Conservation (phyloP, 1,284 basidiomycete genomes). For the Lentinula novae-zelandiae region DNA sequence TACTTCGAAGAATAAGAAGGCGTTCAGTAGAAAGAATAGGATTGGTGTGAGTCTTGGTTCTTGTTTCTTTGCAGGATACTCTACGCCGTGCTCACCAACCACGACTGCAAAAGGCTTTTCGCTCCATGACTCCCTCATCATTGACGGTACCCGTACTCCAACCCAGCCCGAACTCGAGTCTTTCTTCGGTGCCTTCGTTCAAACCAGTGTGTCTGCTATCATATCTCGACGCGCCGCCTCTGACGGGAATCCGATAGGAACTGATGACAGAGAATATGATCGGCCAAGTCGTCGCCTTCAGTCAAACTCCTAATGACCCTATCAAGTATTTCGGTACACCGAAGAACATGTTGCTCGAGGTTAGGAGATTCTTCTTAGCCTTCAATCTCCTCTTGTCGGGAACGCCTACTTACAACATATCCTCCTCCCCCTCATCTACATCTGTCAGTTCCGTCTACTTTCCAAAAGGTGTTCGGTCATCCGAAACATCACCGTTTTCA, state of each 20-base stretch:
- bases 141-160: slow-evolving; percentile 34
- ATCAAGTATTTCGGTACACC: slow-evolving; percentile 63
- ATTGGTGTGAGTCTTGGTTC: slow-evolving; percentile 19
- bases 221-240: neutral
- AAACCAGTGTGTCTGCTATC: slow-evolving; percentile 31
- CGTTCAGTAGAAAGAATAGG: slow-evolving; percentile 17
- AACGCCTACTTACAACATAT: slow-evolving; percentile 49
- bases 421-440: slow-evolving; percentile 24
- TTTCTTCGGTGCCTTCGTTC: slow-evolving; percentile 34
- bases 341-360: slow-evolving; percentile 61
- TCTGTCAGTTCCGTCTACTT: slow-evolving; percentile 55
- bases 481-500: slow-evolving; percentile 55
- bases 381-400: slow-evolving; percentile 35
- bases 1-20: slow-evolving; percentile 22
- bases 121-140: slow-evolving; percentile 30
- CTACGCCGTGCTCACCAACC: neutral
- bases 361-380: slow-evolving; percentile 38
- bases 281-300: slow-evolving; percentile 41
- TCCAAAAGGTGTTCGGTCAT: slow-evolving; percentile 65
- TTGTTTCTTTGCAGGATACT: no score
- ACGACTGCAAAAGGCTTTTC: slow-evolving; percentile 29
- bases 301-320: slow-evolving; percentile 42
- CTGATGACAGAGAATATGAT: slow-evolving; percentile 31
- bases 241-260: slow-evolving; percentile 25
- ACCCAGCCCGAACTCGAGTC: slow-evolving; percentile 19